Conservation (phyloP, 176 grass and related monocot genomes). For the Hordeum vulgare region DNA sequence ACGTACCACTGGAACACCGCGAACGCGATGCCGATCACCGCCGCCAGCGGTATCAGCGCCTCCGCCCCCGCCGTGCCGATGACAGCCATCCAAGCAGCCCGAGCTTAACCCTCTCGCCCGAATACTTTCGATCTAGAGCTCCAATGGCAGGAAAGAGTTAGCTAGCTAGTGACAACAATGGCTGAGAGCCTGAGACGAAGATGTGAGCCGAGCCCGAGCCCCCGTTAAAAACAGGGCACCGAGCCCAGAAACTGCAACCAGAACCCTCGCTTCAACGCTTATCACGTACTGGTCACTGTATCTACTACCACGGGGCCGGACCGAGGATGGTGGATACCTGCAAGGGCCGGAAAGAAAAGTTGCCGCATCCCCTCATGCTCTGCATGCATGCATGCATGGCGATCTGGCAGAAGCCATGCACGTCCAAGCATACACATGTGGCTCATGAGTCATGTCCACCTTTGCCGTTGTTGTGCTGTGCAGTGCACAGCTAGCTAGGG, state of each 20-base stretch:
- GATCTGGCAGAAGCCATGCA: not conserved
- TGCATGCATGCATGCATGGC: not conserved
- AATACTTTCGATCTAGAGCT: too few relatives aligned
- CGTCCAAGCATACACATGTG: not conserved
- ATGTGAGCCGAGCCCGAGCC: not conserved
- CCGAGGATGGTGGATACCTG: not conserved
- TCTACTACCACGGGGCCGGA: not conserved
- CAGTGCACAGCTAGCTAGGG: too few relatives aligned
- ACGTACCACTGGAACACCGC: constrained; percentile 43
- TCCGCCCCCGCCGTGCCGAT: constrained; percentile 1
- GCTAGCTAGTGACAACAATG: not conserved
- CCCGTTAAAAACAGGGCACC: not conserved
- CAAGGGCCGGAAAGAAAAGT: not conserved
- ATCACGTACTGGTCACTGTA: not conserved
- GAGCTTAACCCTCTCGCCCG: too few relatives aligned
- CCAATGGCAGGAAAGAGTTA: not conserved
- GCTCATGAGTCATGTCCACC: not conserved
- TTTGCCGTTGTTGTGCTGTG: too few relatives aligned
- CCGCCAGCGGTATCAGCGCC: constrained; percentile 27
- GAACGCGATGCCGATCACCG: constrained; percentile 34
- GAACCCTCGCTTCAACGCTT: not conserved
- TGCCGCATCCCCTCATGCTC: not conserved
- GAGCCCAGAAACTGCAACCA: not conserved
- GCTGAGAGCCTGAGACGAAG: not conserved
- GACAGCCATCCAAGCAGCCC: not conserved